Conservation (phyloP, 2,329 filamentous ascomycete genomes). For the Nemania diffusa region DNA sequence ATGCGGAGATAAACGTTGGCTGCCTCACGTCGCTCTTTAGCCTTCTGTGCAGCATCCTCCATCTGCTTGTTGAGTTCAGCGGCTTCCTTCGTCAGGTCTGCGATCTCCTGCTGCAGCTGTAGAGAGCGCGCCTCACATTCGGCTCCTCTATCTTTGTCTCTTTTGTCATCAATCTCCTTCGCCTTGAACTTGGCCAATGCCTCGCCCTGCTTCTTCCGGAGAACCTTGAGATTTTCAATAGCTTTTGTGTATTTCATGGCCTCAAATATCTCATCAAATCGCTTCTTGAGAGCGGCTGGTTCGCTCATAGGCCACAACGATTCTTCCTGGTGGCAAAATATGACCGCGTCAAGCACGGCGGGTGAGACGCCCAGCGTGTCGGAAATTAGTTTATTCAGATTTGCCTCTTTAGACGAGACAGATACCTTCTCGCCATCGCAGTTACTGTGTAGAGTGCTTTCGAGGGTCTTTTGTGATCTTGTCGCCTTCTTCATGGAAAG, state of each 20-base stretch:
- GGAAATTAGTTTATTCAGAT: slow-evolving; percentile 86
- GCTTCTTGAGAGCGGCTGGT: slow-evolving; percentile 85
- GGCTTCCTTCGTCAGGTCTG: slow-evolving; percentile 67
- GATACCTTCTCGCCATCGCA: slow-evolving; percentile 82
- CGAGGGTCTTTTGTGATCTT: slow-evolving; percentile 83
- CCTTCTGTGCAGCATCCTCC: slow-evolving; percentile 65
- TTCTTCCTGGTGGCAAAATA: slow-evolving; percentile 99
- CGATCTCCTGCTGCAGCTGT: slow-evolving; percentile 73
- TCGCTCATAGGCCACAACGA: slow-evolving; percentile 97
- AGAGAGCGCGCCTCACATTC: slow-evolving; percentile 73
- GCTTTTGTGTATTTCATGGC: slow-evolving; percentile 97
- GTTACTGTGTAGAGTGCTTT: slow-evolving; percentile 78
- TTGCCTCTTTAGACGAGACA: slow-evolving; percentile 81
- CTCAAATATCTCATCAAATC: slow-evolving; percentile 98
- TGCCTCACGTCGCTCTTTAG: slow-evolving; percentile 75
- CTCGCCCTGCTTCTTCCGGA: slow-evolving; percentile 84
- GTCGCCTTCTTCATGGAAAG: slow-evolving; percentile 85
- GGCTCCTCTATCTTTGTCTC: slow-evolving; percentile 85
- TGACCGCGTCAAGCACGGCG: slow-evolving; percentile 91
- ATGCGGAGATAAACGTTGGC: slow-evolving; percentile 79
- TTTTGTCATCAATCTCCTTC: slow-evolving; percentile 80
- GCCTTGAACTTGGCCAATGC: slow-evolving; percentile 78
- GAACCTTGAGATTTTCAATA: slow-evolving; percentile 90
- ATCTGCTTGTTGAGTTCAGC: slow-evolving; percentile 69
- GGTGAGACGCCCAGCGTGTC: slow-evolving; percentile 88